phyloP scores from a whole-genome alignment of 202 grass and related monocot genomes.

The Eragrostis tef region DNA sequence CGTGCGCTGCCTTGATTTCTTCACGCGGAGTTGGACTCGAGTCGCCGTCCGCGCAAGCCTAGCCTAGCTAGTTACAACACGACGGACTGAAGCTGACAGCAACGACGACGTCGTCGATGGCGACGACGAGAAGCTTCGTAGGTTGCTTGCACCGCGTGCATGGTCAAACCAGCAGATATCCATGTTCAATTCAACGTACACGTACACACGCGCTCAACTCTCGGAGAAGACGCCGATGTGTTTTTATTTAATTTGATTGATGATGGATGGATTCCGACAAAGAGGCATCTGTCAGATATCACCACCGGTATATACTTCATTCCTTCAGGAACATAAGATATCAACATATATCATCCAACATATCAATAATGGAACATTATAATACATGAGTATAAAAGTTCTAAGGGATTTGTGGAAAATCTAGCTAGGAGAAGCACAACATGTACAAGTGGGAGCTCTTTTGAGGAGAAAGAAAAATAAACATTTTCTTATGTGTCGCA shows the following conservation, averaged over 20 bases:
- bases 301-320: no score
- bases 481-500: not conserved
- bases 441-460: not conserved
- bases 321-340: no score
- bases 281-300: no score
- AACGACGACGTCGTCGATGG: not conserved
- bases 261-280: no score
- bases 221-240: no score
- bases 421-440: not conserved
- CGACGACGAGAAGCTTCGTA: slow-evolving; percentile 25
- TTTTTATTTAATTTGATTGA: no score
- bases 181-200: not conserved
- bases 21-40: slow-evolving; percentile 54
- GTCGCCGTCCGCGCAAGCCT: slow-evolving; percentile 23
- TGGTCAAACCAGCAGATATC: slow-evolving; percentile 9
- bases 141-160: not conserved
- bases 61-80: not conserved
- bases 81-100: not conserved
- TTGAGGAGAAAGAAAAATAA: not conserved
- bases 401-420: not conserved
- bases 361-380: not conserved
- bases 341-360: not conserved
- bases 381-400: no score
- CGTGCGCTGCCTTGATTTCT: slow-evolving; percentile 15
- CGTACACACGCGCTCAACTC: not conserved